These are phyloP conservation scores for Fusarium cyanostomum DNA, from an alignment of 2,329 filamentous ascomycete genomes.

Conservation along the genomic window DNA sequence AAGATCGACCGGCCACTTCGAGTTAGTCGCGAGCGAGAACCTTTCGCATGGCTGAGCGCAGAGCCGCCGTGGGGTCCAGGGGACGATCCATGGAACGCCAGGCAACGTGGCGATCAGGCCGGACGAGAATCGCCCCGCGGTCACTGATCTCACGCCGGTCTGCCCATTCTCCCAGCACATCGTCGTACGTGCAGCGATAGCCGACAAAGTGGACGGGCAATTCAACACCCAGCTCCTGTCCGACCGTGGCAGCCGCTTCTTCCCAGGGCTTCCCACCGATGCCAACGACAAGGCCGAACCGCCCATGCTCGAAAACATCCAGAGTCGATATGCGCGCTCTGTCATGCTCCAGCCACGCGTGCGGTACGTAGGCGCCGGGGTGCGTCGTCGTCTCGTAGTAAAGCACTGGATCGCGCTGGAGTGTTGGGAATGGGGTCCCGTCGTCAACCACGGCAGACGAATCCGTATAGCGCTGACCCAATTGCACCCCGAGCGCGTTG, in stretches of 20 bases:
- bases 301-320: conserved; percentile 66
- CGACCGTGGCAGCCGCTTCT: conserved; percentile 54
- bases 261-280: conserved; percentile 67
- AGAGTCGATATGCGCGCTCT: conserved; percentile 61
- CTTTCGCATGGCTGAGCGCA: conserved; percentile 7
- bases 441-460: conserved; percentile 49
- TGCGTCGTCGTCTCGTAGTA: conserved; percentile 61
- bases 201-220: conserved; percentile 64
- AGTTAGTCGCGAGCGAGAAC: conserved; percentile 1
- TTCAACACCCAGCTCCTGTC: conserved; percentile 53
- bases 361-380: conserved; percentile 67
- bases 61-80: not conserved
- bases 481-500: conserved; percentile 19
- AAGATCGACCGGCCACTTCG: too few species aligned
- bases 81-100: conserved; percentile 53
- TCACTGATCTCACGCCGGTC: conserved; percentile 63
- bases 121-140: conserved; percentile 65
- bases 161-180: conserved; percentile 70
- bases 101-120: conserved; percentile 67
- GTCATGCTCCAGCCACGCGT: conserved; percentile 68
- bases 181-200: conserved; percentile 66
- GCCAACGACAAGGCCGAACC: conserved; percentile 61
- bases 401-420: conserved; percentile 52
- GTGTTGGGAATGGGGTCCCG: conserved; percentile 16
- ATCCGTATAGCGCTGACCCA: conserved; percentile 19